A percentile compares a stretch with the other conserved stretches of the same genome.
phyloP scores from a whole-genome alignment of 768 basidiomycete species.

The Leucocoprinus leucothites region DNA sequence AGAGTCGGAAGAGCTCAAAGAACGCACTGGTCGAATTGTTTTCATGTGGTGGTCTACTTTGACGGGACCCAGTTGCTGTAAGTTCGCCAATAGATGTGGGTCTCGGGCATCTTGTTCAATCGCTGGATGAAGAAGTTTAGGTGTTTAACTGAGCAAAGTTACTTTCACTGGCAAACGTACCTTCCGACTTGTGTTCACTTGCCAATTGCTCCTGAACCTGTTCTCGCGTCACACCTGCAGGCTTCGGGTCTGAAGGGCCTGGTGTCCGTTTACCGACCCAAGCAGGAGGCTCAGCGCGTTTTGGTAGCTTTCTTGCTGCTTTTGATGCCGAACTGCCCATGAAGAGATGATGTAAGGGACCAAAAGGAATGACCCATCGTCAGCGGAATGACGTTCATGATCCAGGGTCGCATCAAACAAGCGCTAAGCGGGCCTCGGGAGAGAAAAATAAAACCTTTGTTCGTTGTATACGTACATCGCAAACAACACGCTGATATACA shows the following conservation, averaged over 20 bases:
- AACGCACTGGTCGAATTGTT: conserved; percentile 2
- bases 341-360: conserved; percentile 5
- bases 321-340: conserved; percentile 71
- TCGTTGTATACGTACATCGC: conserved; percentile 11
- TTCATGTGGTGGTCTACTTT: conserved; percentile 53
- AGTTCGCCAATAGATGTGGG: conserved; percentile 65
- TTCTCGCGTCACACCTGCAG: conserved; percentile 12
- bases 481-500: conserved; percentile 7
- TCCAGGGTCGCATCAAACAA: background rate
- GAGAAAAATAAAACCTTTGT: background rate
- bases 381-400: background rate
- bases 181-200: conserved; percentile 50
- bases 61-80: conserved; percentile 65
- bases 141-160: background rate
- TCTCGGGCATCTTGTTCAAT: conserved; percentile 67
- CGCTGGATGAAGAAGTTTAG: conserved; percentile 29
- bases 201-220: conserved; percentile 25
- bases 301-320: conserved; percentile 53
- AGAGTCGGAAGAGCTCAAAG: background rate
- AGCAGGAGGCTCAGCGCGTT: conserved; percentile 36
- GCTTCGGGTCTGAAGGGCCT: conserved; percentile 4
- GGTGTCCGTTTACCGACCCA: conserved; percentile 47
- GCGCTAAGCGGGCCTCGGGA: background rate
- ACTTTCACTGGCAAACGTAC: conserved; percentile 22
- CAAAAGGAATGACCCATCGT: no score